These are phyloP conservation scores for Hypoxylon crocopeplum DNA, from an alignment of 495 filamentous ascomycete genomes.

Conservation along the genomic window DNA sequence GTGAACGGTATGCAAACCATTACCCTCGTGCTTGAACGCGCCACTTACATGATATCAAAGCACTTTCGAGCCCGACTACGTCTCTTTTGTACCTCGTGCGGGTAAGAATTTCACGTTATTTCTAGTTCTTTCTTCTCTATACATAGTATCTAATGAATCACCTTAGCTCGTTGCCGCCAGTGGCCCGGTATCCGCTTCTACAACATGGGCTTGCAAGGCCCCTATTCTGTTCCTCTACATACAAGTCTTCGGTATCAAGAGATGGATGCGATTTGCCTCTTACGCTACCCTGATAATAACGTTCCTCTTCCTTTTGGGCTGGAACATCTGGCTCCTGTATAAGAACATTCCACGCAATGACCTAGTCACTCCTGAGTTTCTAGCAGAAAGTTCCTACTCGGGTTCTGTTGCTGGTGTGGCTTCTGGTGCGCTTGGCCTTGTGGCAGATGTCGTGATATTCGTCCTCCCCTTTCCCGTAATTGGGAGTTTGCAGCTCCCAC, in stretches of 20 bases:
- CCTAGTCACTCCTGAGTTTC: not conserved
- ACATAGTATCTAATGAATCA: no score
- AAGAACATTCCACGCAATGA: not conserved
- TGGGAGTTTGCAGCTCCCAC: slow-evolving; percentile 41
- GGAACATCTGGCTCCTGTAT: not conserved
- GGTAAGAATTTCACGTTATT: no score
- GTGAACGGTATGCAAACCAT: no score
- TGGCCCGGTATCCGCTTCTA: no score
- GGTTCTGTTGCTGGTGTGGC: not conserved
- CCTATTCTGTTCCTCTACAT: slow-evolving; percentile 21
- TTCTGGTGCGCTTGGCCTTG: slow-evolving; percentile 25
- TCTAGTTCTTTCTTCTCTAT: no score
- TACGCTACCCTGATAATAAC: slow-evolving; percentile 7
- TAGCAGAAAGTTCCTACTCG: not conserved
- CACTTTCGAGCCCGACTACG: no score
- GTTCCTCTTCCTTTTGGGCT: not conserved
- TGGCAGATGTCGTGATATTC: slow-evolving; percentile 56
- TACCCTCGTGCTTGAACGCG: no score
- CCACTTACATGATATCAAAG: no score
- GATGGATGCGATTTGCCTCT: not conserved
- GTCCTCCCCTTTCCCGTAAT: slow-evolving; percentile 49
- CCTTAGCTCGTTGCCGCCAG: no score
- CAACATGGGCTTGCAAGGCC: slow-evolving; percentile 4
- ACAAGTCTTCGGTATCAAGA: slow-evolving; percentile 7
- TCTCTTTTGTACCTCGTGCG: no score